Percentiles rank a stretch among this genome's conserved stretches.
Evolutionary conservation across 306 rosid species (phyloP).

Genomic region (Inga leiocalycina): DNA sequence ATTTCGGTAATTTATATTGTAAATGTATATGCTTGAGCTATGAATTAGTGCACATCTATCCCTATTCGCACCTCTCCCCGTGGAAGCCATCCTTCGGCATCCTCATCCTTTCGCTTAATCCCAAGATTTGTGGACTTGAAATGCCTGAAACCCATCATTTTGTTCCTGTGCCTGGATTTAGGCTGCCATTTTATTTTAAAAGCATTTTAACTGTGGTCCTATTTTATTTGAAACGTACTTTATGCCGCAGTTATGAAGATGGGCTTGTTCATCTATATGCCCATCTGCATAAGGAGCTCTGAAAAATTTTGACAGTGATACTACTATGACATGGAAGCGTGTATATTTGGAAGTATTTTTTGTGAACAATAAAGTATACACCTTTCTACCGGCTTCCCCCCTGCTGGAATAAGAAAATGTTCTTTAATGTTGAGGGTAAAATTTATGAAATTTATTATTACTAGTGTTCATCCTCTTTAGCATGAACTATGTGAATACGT

Average conservation of each 20-base stretch:
- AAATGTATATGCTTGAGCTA: neutral
- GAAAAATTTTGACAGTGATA: neutral
- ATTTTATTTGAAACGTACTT: neutral
- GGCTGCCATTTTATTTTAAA: neutral
- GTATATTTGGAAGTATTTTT: neutral
- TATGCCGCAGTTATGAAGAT: neutral
- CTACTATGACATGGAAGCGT: neutral
- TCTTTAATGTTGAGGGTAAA: conserved; percentile 20
- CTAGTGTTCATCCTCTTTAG: neutral
- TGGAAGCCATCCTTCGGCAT: neutral
- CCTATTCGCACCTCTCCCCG: neutral
- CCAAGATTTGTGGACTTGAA: neutral
- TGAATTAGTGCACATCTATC: neutral
- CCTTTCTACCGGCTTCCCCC: neutral
- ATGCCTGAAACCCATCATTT: neutral
- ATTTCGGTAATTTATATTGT: neutral
- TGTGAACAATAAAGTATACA: neutral
- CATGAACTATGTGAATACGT: neutral
- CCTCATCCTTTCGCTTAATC: neutral
- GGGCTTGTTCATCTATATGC: neutral
- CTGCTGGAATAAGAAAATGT: neutral
- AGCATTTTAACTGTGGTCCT: neutral
- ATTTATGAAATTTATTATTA: conserved; percentile 19
- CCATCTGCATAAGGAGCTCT: neutral
- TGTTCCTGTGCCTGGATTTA: neutral